These are phyloP conservation scores for Paracoccidioides lutzii DNA, from an alignment of 2,329 filamentous ascomycete species.

Conservation along the genomic window DNA sequence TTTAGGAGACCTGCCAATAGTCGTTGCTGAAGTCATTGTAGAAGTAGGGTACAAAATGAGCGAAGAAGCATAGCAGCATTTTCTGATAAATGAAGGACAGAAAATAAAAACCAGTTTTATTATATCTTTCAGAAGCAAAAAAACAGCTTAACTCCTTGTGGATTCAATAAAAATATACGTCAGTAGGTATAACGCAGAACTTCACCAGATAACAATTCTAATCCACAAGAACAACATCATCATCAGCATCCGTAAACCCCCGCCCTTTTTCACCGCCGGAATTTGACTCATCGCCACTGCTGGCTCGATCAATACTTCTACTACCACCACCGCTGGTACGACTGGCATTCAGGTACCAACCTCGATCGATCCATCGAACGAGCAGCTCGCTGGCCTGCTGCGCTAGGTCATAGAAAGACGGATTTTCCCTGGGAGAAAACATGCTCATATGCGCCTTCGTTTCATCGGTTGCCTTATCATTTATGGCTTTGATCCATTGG, in stretches of 20 bases:
- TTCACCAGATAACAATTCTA: slow-evolving; percentile 6
- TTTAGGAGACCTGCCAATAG: background rate
- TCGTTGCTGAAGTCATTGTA: background rate
- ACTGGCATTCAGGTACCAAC: slow-evolving; percentile 26
- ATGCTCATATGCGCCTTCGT: slow-evolving; percentile 57
- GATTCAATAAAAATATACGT: background rate
- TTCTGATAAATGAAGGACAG: background rate
- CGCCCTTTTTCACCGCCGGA: slow-evolving; percentile 9
- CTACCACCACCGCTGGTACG: slow-evolving; percentile 12
- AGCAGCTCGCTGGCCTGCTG: slow-evolving; percentile 27
- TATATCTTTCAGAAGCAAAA: background rate
- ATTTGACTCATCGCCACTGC: slow-evolving; percentile 3
- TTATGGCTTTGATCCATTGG: slow-evolving; percentile 58
- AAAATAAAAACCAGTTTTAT: background rate
- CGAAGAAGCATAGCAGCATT: background rate
- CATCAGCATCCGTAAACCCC: slow-evolving; percentile 22
- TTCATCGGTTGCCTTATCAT: slow-evolving; percentile 69
- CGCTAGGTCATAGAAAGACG: slow-evolving; percentile 30
- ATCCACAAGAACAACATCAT: slow-evolving; percentile 26
- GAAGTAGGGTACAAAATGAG: background rate
- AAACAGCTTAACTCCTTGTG: background rate
- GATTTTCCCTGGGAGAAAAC: slow-evolving; percentile 34
- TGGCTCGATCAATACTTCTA: slow-evolving; percentile 10
- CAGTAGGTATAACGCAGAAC: too few relatives aligned
- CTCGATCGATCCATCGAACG: slow-evolving; percentile 27